phyloP scores from a whole-genome alignment of 2,329 filamentous ascomycete genomes.

The Dryadomyces quercus-mongolicae region DNA sequence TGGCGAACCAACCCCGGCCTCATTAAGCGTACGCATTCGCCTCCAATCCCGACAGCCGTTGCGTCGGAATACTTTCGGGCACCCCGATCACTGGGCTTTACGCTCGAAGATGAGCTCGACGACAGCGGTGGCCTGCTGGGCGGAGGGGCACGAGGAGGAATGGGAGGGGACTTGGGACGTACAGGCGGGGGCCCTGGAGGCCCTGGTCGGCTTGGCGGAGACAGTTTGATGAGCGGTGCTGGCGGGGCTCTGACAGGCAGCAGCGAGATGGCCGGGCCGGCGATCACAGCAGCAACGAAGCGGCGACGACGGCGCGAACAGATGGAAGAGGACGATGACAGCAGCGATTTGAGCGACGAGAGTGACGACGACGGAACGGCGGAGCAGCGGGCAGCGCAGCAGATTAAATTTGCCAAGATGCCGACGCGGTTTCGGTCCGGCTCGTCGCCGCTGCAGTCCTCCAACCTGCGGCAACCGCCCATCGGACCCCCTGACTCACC shows the following conservation, averaged over 20 bases:
- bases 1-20: conserved; percentile 65
- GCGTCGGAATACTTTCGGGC: conserved; percentile 76
- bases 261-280: conserved; percentile 19
- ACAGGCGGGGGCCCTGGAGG: background rate
- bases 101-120: conserved; percentile 58
- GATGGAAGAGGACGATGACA: conserved; percentile 76
- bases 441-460: conserved; percentile 71
- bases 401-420: conserved; percentile 96
- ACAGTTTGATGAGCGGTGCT: background rate
- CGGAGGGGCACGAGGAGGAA: background rate
- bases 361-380: conserved; percentile 57
- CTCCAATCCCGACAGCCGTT: conserved; percentile 71
- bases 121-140: conserved; percentile 62
- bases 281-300: conserved; percentile 26
- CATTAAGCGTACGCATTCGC: conserved; percentile 74
- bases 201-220: background rate
- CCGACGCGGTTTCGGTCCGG: conserved; percentile 75
- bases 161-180: background rate
- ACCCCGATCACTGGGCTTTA: conserved; percentile 48
- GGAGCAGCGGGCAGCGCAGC: conserved; percentile 63
- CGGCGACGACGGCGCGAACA: conserved; percentile 57
- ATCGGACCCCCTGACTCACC: conserved; percentile 22
- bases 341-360: conserved; percentile 73
- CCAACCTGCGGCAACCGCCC: conserved; percentile 44
- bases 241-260: conserved; percentile 39